phyloP scores from a whole-genome alignment of 495 filamentous ascomycete species.

The Neurospora sp. region DNA sequence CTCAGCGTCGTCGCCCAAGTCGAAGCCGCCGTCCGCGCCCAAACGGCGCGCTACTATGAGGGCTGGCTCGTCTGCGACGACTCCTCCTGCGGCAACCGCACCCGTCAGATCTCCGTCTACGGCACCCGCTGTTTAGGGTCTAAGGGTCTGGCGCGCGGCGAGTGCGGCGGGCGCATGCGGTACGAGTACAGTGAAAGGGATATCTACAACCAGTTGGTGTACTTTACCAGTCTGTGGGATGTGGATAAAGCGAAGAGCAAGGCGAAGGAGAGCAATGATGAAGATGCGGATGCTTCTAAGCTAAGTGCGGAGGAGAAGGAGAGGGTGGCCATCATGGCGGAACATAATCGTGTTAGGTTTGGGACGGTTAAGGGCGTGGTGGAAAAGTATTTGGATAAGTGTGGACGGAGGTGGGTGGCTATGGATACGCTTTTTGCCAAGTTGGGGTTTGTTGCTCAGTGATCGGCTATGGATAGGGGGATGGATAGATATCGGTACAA shows the following conservation, averaged over 20 bases:
- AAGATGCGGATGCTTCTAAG: conserved; percentile 22
- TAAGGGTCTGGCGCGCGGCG: conserved; percentile 58
- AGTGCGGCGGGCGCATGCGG: conserved; percentile 78
- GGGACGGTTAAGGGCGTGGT: conserved; percentile 65
- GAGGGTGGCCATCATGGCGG: conserved; percentile 57
- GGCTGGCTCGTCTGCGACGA: conserved; percentile 89
- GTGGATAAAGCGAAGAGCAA: conserved; percentile 66
- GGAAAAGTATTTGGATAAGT: conserved; percentile 81
- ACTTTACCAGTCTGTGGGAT: conserved; percentile 78
- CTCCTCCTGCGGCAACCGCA: conserved; percentile 72
- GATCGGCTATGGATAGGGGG: background rate
- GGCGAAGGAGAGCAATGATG: conserved; percentile 21
- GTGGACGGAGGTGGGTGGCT: conserved; percentile 88
- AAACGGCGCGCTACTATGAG: conserved; percentile 79
- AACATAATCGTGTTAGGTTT: conserved; percentile 72
- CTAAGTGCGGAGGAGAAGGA: conserved; percentile 33
- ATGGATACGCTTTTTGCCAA: conserved; percentile 82
- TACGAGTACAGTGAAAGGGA: conserved; percentile 83
- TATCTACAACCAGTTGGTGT: conserved; percentile 89
- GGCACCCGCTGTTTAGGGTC: conserved; percentile 84
- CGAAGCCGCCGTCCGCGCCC: conserved; percentile 68
- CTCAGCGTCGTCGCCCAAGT: conserved; percentile 75
- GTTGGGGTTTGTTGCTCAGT: conserved; percentile 34
- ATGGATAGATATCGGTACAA: background rate
- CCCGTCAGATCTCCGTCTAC: conserved; percentile 84